A percentile compares a stretch with the other conserved stretches of the same genome.
These are phyloP conservation scores for Candida sp. DNA, from an alignment of 1,139 yeast species.

Conservation along the genomic window DNA sequence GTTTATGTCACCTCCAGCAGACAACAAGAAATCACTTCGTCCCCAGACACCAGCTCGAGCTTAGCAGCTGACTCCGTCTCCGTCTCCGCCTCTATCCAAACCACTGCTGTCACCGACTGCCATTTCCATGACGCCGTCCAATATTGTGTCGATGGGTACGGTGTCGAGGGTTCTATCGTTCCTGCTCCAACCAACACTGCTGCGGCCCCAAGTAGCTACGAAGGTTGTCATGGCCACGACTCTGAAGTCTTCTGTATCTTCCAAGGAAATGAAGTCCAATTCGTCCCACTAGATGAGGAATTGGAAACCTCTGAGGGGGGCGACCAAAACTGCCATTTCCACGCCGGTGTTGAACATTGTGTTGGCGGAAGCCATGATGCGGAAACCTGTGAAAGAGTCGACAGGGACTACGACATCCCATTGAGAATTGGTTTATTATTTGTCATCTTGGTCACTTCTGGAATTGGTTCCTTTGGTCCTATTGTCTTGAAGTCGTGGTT, in stretches of 20 bases:
- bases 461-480: slow-evolving; percentile 37
- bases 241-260: slow-evolving; percentile 25
- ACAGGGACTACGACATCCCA: slow-evolving; percentile 26
- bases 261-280: slow-evolving; percentile 26
- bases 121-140: slow-evolving; percentile 31
- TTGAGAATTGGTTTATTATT: slow-evolving; percentile 35
- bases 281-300: slow-evolving; percentile 16
- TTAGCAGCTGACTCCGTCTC: background rate
- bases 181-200: slow-evolving; percentile 28
- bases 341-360: slow-evolving; percentile 46
- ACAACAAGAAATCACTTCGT: background rate
- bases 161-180: slow-evolving; percentile 30
- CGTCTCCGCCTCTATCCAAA: background rate
- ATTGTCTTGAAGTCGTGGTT: slow-evolving; percentile 24
- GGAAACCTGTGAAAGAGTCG: slow-evolving; percentile 19
- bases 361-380: slow-evolving; percentile 19
- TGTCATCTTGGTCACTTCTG: slow-evolving; percentile 34
- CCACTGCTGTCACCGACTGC: slow-evolving; percentile 24
- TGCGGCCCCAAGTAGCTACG: slow-evolving; percentile 24
- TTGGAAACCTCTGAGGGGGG: slow-evolving; percentile 12
- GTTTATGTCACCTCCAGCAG: slow-evolving; percentile 7
- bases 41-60: background rate
- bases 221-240: slow-evolving; percentile 34
- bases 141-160: slow-evolving; percentile 28
- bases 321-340: slow-evolving; percentile 34